Evolutionary conservation across 208 protist species (phyloP).

Genomic region (Sergeia podlipaevii): DNA sequence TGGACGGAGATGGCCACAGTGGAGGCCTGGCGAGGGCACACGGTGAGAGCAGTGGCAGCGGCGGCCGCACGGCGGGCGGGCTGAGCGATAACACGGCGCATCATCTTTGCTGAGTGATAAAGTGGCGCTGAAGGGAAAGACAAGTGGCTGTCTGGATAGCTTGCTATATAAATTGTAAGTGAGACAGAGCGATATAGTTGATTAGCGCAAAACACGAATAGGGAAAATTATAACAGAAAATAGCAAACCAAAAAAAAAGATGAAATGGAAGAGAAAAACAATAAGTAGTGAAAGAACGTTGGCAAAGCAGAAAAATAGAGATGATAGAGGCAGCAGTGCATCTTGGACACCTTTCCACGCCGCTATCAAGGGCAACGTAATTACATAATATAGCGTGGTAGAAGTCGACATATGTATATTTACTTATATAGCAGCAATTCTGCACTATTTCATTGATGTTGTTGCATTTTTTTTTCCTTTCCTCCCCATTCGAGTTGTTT

Average conservation of each 20-base stretch:
- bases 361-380: no score
- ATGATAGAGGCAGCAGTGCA: no score
- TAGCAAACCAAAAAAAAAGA: not conserved
- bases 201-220: not conserved
- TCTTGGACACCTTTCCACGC: no score
- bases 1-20: conserved; percentile 87
- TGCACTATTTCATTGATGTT: no score
- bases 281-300: not conserved
- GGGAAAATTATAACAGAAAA: not conserved
- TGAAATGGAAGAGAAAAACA: not conserved
- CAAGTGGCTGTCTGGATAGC: no score
- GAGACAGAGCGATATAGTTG: not conserved
- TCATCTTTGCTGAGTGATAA: conserved; percentile 42
- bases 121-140: not conserved
- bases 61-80: conserved; percentile 45
- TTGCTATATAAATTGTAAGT: not conserved
- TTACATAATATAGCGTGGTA: no score
- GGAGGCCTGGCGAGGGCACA: conserved; percentile 56
- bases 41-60: conserved; percentile 29
- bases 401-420: no score
- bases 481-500: no score
- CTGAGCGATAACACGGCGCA: conserved; percentile 76
- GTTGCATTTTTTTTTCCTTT: no score
- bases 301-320: no score
- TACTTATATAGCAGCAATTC: no score